A percentile compares a stretch with the other conserved stretches of the same genome.
These are phyloP conservation scores for Boletus speciosus DNA, from an alignment of 768 basidiomycete species.

Conservation along the genomic window DNA sequence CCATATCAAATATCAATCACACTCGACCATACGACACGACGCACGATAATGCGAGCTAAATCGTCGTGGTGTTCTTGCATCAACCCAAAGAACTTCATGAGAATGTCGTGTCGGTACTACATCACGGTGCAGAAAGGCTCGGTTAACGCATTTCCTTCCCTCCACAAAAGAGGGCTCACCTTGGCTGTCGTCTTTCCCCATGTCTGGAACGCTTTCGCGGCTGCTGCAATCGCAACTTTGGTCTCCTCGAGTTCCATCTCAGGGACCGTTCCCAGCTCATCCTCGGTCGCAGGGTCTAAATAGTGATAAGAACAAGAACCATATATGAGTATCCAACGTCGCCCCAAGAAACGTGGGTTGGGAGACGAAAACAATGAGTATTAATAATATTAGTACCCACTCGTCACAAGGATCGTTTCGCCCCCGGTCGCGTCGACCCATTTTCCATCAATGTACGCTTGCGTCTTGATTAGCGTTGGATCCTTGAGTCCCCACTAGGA, in stretches of 20 bases:
- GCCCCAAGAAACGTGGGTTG: background rate
- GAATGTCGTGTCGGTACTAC: conserved; percentile 77
- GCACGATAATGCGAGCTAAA: conserved; percentile 78
- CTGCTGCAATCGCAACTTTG: conserved; percentile 79
- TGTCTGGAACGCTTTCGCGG: conserved; percentile 71
- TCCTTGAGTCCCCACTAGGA: conserved; percentile 75
- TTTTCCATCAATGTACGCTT: conserved; percentile 80
- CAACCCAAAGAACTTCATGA: conserved; percentile 73
- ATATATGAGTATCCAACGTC: background rate
- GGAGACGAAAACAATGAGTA: background rate
- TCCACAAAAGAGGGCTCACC: conserved; percentile 37
- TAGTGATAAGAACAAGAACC: background rate
- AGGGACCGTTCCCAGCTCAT: conserved; percentile 80
- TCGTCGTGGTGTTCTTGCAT: conserved; percentile 87
- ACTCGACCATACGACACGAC: conserved; percentile 23
- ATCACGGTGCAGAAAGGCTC: background rate
- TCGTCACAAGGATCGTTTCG: conserved; percentile 68
- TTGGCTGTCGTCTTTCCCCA: conserved; percentile 90
- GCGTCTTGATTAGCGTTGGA: conserved; percentile 64
- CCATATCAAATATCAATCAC: conserved; percentile 10
- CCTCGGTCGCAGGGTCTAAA: conserved; percentile 83
- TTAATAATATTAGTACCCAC: conserved; percentile 40
- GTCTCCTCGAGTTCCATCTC: conserved; percentile 89
- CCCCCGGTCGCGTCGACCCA: conserved; percentile 81
- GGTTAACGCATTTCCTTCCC: background rate